A percentile compares a stretch with the other conserved stretches of the same genome.
Conservation (phyloP, 768 basidiomycete species). For the Suillus hirtellus region DNA sequence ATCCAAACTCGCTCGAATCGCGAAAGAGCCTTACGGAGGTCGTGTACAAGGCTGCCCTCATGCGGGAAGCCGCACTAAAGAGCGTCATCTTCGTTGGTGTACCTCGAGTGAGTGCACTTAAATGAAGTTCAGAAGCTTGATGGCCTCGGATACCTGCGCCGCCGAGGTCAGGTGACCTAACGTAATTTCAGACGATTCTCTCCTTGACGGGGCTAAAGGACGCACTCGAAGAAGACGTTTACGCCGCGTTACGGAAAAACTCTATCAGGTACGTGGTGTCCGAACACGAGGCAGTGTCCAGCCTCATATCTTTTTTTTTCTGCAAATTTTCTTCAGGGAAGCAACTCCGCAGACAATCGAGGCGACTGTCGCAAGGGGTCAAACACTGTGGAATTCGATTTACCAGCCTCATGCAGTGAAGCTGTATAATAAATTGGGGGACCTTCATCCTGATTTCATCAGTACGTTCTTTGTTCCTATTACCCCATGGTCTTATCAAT, state of each 20-base stretch:
- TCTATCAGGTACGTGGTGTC: slow-evolving; percentile 58
- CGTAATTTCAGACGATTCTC: slow-evolving; percentile 66
- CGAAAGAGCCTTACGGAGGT: slow-evolving; percentile 52
- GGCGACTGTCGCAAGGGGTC: slow-evolving; percentile 67
- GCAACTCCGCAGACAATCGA: slow-evolving; percentile 65
- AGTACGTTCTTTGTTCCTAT: slow-evolving; percentile 53
- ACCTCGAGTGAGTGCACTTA: slow-evolving; percentile 60
- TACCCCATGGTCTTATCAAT: slow-evolving; percentile 38
- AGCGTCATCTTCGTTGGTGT: slow-evolving; percentile 88
- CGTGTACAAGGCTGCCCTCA: slow-evolving; percentile 74
- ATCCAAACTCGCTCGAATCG: slow-evolving; percentile 40
- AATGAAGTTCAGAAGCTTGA: slow-evolving; percentile 5
- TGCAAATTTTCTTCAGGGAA: slow-evolving; percentile 40
- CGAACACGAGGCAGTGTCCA: slow-evolving; percentile 12
- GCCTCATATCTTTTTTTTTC: slow-evolving; percentile 14
- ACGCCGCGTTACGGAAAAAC: slow-evolving; percentile 61
- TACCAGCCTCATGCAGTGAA: slow-evolving; percentile 90
- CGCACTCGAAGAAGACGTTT: slow-evolving; percentile 82
- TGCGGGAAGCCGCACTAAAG: slow-evolving; percentile 89
- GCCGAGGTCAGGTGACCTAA: slow-evolving; percentile 13
- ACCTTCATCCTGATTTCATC: slow-evolving; percentile 93
- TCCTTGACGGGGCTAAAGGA: slow-evolving; percentile 75
- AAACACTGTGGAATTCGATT: slow-evolving; percentile 79
- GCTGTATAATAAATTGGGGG: slow-evolving; percentile 81
- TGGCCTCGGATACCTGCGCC: slow-evolving; percentile 7